Evolutionary conservation across 305 asterid species (phyloP).

Genomic region (Lippia alba): DNA sequence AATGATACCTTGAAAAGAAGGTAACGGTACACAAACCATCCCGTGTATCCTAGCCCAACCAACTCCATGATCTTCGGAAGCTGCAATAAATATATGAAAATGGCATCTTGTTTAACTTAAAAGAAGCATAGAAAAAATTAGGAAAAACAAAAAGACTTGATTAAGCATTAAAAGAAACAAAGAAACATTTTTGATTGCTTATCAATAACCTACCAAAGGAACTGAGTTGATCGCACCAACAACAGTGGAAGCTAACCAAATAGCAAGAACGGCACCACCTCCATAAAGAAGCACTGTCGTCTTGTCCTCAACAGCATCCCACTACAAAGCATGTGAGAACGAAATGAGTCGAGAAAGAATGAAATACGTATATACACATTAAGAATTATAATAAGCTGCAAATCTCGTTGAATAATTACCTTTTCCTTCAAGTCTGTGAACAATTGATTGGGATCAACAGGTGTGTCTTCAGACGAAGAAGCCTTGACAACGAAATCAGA

Average conservation of each 20-base stretch:
- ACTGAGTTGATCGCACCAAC: conserved; percentile 91
- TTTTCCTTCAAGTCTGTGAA: conserved; percentile 52
- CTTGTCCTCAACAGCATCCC: conserved; percentile 97
- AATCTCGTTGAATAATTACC: conserved; percentile 31
- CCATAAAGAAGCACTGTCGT: conserved; percentile 82
- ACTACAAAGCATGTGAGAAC: conserved; percentile 43
- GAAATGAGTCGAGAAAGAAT: conserved; percentile 10
- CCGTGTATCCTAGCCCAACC: conserved; percentile 96
- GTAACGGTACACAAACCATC: conserved; percentile 98
- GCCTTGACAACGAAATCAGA: conserved; percentile 48
- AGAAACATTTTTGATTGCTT: conserved; percentile 3
- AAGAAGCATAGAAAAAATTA: background rate
- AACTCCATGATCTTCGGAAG: conserved; percentile 95
- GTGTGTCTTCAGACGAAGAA: conserved; percentile 51
- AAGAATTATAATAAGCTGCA: background rate
- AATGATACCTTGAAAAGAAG: conserved; percentile 88
- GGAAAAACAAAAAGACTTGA: background rate
- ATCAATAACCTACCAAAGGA: conserved; percentile 71
- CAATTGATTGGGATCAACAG: conserved; percentile 49
- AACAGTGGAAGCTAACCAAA: conserved; percentile 81
- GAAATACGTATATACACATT: background rate
- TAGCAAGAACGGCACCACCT: conserved; percentile 82
- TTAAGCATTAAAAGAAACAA: background rate
- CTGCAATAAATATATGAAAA: conserved; percentile 45
- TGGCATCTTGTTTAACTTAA: conserved; percentile 2